Base-by-base conservation (phyloP, 2,329 filamentous ascomycete species). In the Xylaria sp. region DNA sequence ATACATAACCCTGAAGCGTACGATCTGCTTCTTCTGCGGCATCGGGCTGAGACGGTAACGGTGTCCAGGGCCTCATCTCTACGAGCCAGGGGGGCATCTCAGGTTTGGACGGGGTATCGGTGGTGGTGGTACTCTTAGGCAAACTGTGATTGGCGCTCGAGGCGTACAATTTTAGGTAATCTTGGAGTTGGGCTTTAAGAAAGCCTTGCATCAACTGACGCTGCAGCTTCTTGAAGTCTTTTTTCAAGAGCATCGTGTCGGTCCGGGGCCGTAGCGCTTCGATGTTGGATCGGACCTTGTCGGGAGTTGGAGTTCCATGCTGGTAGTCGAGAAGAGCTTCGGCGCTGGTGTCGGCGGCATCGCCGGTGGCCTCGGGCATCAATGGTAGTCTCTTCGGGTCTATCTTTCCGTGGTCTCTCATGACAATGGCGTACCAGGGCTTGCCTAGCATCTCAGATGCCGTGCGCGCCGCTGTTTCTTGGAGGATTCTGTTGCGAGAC, bases 221-320 rank as follows among this genome's bases (percentile, higher is more conserved):
- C 32, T 80, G 73, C 15, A 89, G 74, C 13, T 78, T 77, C 3
- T 80, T 75, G 63, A 87, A 87, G 7, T 85, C 80, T 0, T 75
- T 77, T 41, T 77, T 73, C 1, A 79, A 74, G 4, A 89, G 65
- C 9, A 81, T 73, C 1, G 69, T 80, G 28, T 80, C 80, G 6
- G 81, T 79, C 1, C 65, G 66, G 0, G 87, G 87, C 46, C 81
- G 81, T 41, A 89, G 74, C 64, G 83, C 82, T 39, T 88, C 79
- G 20, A 90, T 83, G 66, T 86, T 85, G 3, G 77, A 74, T 58
- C 80, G 75, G 1, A 83, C 77, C 51, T 87, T 82, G 20, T 81
- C 76, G 1, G 70, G 60, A 0, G 73, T 76, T 1, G 77, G 70
- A 2, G 78, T 74, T 2, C 71, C 70, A 1, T 69, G 72, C 37